Percentiles rank a stretch among this genome's conserved stretches.
Evolutionary conservation across 1,284 basidiomycete genomes (phyloP).

Genomic region (Boletus albobrunnescens): DNA sequence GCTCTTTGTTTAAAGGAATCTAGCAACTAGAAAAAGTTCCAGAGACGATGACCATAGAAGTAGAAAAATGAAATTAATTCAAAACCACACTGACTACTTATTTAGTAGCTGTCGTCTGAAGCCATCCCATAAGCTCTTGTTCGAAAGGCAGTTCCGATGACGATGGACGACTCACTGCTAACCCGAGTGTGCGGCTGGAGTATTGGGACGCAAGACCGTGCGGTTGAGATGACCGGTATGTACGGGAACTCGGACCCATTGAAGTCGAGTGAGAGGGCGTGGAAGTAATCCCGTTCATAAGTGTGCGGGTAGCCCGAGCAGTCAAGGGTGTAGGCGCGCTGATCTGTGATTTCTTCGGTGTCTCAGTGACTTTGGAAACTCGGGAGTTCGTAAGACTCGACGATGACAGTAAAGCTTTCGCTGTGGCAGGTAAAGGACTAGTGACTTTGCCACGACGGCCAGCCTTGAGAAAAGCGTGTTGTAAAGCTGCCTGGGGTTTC

Average conservation of each 20-base stretch:
- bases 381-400: conserved; percentile 47
- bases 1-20: conserved; percentile 31
- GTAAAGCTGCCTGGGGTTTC: conserved; percentile 89
- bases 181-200: conserved; percentile 51
- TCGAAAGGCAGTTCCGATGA: conserved; percentile 35
- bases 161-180: conserved; percentile 41
- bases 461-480: conserved; percentile 84
- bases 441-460: conserved; percentile 53
- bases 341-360: conserved; percentile 82
- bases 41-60: conserved; percentile 9
- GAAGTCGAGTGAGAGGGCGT: conserved; percentile 55
- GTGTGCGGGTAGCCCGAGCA: conserved; percentile 60
- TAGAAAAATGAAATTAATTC: conserved; percentile 7
- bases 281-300: conserved; percentile 45
- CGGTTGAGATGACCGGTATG: conserved; percentile 50
- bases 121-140: conserved; percentile 38
- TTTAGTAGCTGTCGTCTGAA: conserved; percentile 46
- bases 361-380: conserved; percentile 58
- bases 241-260: conserved; percentile 47
- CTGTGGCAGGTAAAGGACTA: conserved; percentile 41
- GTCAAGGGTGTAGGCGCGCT: conserved; percentile 80
- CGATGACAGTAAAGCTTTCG: conserved; percentile 53
- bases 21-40: conserved; percentile 30
- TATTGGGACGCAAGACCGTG: conserved; percentile 52
- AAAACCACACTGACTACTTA: conserved; percentile 26